Conservation (phyloP, 805 yeast species). For the Priceomyces fermenticarens region DNA sequence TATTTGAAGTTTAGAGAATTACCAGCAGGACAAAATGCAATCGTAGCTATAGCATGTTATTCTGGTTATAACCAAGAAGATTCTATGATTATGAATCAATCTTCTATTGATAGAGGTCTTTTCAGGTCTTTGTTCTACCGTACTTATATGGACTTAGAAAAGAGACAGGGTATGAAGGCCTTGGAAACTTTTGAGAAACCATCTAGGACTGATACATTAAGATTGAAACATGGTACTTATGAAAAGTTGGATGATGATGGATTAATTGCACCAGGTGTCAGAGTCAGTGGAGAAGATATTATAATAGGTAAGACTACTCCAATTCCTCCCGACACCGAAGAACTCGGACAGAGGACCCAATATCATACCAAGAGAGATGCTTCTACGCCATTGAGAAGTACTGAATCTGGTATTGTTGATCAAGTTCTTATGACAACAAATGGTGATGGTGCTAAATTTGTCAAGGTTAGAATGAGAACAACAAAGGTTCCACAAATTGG, state of each 20-base stretch:
- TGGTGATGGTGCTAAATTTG: constrained; percentile 97
- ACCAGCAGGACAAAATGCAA: constrained; percentile 98
- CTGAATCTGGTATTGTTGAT: constrained; percentile 98
- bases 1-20: constrained; percentile 93
- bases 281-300: constrained; percentile 98
- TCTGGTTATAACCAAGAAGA: constrained; percentile 99
- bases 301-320: constrained; percentile 99
- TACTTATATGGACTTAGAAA: constrained; percentile 97
- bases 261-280: constrained; percentile 93
- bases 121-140: constrained; percentile 95
- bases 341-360: constrained; percentile 96
- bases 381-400: constrained; percentile 92
- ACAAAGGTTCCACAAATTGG: constrained; percentile 99
- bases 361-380: constrained; percentile 99
- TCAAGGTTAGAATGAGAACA: constrained; percentile 97
- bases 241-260: constrained; percentile 99
- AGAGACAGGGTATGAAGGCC: constrained; percentile 97
- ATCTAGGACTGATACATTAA: constrained; percentile 85
- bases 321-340: constrained; percentile 98
- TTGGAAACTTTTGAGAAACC: constrained; percentile 98
- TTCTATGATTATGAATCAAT: constrained; percentile 99
- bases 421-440: constrained; percentile 95
- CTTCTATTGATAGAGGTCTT: constrained; percentile 93
- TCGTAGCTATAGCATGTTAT: constrained; percentile 97
- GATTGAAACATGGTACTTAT: constrained; percentile 97